Evolutionary conservation across 176 grass and related monocot genomes (phyloP), one percentile per base, ranked within the genome.

Genomic region (Triticum aestivum): DNA sequence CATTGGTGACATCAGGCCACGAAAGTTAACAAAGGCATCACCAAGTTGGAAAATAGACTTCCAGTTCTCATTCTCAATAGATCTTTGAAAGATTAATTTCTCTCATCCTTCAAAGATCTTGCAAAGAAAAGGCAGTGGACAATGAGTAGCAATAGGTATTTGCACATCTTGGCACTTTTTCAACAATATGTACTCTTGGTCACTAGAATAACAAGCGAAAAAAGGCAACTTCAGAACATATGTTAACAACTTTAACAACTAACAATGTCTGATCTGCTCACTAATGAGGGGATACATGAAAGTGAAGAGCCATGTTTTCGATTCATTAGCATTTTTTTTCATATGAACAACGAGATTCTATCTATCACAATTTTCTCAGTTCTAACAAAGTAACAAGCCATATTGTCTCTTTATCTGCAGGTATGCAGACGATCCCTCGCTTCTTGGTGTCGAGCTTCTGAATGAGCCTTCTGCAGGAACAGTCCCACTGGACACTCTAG

Each of bases 371-470:
- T 65, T 69, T 83, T 42, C 21, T 45, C 39, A 37, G 20, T 76
- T 27, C 47, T 85, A 68, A 54, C 44, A 68, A 8, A 26, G 32
- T 85, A 67, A 52, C 44, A 68, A 11, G 47, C 13, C 14, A 3
- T 56, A 33, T 33, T 79, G 47, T 81, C 41, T 75, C 58, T 86
- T 66, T 56, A 54, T 88, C 26, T 88, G 77, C 78, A 98, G 91
- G 81, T 98, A 98, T 87, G 91, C 82, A 66, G 82, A 90, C 44
- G 77, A 95, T 75, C 78, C 93, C 65, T 79, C 80, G 80, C 85
- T 95, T 2, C 83, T 98, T 37, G 91, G 93, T 77, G 95, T 98
- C 27, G 93, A 93, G 77, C 91, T 98, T 79, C 86, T 98, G 85
- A 98, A 98, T 29, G 95, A 98, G 64, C 93, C 93, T 59, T 97